These are phyloP conservation scores for Globisporangium heterothallicum DNA, from an alignment of 352 stramenopile species.

Conservation along the genomic window DNA sequence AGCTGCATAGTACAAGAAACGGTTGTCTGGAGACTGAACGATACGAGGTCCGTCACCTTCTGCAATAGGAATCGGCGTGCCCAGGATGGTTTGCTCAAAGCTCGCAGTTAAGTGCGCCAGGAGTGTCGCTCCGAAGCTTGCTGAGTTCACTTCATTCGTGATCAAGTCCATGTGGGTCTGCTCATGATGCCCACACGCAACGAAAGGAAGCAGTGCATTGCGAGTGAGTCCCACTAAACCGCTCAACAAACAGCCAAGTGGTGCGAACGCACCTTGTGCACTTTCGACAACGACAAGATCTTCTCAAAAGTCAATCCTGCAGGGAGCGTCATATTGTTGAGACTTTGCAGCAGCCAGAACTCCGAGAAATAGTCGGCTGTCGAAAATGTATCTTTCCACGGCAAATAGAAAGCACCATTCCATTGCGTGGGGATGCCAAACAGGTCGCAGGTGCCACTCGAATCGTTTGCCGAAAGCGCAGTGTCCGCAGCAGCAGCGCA, in stretches of 20 bases:
- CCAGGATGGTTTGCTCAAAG: conserved; percentile 55
- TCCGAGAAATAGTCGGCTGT: conserved; percentile 71
- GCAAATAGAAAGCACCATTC: conserved; percentile 71
- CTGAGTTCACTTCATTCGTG: conserved; percentile 75
- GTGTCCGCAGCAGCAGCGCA: conserved; percentile 18
- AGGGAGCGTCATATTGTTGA: conserved; percentile 80
- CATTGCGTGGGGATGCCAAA: conserved; percentile 57
- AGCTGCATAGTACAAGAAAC: conserved; percentile 64
- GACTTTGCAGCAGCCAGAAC: conserved; percentile 61
- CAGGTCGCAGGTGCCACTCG: conserved; percentile 31
- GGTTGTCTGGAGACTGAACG: conserved; percentile 42
- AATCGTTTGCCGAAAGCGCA: too few species aligned
- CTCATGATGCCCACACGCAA: neutral
- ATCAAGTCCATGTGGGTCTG: conserved; percentile 75
- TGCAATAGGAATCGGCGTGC: conserved; percentile 31
- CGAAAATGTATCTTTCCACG: conserved; percentile 71
- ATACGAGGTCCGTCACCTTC: conserved; percentile 47
- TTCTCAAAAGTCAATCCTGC: conserved; percentile 53
- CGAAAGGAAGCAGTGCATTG: too few species aligned
- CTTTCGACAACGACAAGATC: conserved; percentile 40
- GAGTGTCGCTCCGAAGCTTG: conserved; percentile 68
- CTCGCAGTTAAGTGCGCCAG: conserved; percentile 71
- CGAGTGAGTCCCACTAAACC: too few species aligned
- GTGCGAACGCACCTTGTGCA: conserved; percentile 60
- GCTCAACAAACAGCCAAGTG: too few species aligned